Evolutionary conservation across 495 filamentous ascomycete genomes (phyloP), one percentile per base, ranked within the genome.

Genomic region (Acidomyces sp.): DNA sequence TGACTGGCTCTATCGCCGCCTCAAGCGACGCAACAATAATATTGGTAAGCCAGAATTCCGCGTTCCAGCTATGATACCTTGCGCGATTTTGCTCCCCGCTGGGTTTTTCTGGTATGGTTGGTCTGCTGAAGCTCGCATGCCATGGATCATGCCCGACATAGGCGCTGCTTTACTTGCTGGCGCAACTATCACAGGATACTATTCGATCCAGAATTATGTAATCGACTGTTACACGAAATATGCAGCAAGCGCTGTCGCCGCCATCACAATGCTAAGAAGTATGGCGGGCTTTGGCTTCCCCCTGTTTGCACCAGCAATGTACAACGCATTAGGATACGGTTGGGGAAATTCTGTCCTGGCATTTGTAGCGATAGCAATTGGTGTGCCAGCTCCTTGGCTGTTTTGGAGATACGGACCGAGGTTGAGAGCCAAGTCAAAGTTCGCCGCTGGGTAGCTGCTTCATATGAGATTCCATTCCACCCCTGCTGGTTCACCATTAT

Each of bases 71-170:
- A 73, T 80, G 56, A 50, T 64, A 15, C 60, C 72, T 9, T 70
- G 71, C 2, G 64, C 70, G 1, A 19, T 82, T 3, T 43, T 80
- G 2, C 57, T 75, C 5, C 78, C 80, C 0, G 43, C 63, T 3
- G 80, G 82, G 0, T 54, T 87, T 3, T 73, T 87, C 44, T 68
- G 75, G 48, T 87, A 85, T 57, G 80, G 76, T 28, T 85, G 79
- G 79, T 68, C 70, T 0, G 77, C 73, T 0, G 64, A 85, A 55
- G 62, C 54, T 12, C 63, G 67, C 28, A 54, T 60, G 1, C 77
- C 81, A 52, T 87, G 80, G 80, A 79, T 85, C 13, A 6, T 51
- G 42, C 48, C 48, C 2, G 42, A 83, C 47, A 72, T 87, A 41
- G 82, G 82, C 1, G 70, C 70, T 2, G 57, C 58, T 0, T 46